Evolutionary conservation across 2,329 filamentous ascomycete genomes (phyloP).

Genomic region (Phialophora macrospora): DNA sequence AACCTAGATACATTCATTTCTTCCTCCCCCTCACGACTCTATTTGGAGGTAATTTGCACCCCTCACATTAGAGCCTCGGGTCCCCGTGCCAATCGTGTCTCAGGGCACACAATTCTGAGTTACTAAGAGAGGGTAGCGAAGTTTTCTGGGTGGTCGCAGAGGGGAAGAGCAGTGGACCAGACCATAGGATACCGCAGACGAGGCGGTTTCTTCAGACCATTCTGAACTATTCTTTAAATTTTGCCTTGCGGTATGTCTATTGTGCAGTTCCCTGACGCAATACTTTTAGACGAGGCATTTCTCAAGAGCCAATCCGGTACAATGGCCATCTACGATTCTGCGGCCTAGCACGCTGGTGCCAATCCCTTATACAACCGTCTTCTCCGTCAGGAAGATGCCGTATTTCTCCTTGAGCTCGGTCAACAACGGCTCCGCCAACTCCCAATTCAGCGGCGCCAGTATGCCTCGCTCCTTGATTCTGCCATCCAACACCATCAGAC

Average conservation of each 20-base stretch:
- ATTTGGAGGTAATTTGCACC: neutral
- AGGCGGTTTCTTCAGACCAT: neutral
- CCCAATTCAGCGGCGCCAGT: conserved; percentile 74
- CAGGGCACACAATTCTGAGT: neutral
- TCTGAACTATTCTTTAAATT: neutral
- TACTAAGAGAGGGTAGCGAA: neutral
- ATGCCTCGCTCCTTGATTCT: conserved; percentile 74
- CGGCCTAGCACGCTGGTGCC: conserved; percentile 1
- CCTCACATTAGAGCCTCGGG: no score
- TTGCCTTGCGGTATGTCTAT: neutral
- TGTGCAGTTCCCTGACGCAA: neutral
- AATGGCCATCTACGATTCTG: neutral
- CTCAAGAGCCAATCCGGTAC: neutral
- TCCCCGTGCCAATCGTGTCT: neutral
- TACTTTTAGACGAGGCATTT: neutral
- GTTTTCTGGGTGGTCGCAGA: neutral
- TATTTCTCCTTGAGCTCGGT: conserved; percentile 79
- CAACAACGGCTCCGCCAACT: conserved; percentile 74
- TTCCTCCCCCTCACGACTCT: neutral
- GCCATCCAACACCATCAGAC: conserved; percentile 76
- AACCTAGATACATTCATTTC: neutral
- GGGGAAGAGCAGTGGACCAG: no score
- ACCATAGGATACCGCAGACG: neutral
- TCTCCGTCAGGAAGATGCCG: conserved; percentile 73
- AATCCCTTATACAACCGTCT: conserved; percentile 50